phyloP scores from a whole-genome alignment of 179 eudicot species.

The Drosera spatulata region DNA sequence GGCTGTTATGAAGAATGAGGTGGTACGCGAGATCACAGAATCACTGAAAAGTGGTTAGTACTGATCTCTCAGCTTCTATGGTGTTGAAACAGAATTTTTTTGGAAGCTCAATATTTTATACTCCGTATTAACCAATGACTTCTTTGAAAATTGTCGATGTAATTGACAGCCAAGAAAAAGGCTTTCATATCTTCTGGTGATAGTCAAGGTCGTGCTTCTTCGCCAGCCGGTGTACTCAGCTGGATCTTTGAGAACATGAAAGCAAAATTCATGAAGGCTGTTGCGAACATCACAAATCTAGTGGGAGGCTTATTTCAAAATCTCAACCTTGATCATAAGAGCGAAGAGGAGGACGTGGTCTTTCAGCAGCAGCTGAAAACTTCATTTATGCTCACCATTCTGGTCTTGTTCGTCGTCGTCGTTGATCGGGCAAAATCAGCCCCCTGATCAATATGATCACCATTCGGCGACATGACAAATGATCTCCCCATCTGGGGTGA shows the following conservation, averaged over 20 bases:
- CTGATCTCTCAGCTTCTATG: not conserved
- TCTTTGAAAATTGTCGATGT: not conserved
- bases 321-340: constrained; percentile 14
- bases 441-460: constrained; percentile 18
- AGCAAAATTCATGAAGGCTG: constrained; percentile 34
- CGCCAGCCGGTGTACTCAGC: constrained; percentile 15
- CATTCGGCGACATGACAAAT: constrained; percentile 48
- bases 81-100: no score
- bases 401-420: constrained; percentile 46
- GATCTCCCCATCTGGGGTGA: not conserved
- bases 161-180: constrained; percentile 21
- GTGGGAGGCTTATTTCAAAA: constrained; percentile 25
- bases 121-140: not conserved
- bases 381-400: constrained; percentile 35
- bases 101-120: no score
- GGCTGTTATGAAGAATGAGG: constrained; percentile 83
- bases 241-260: constrained; percentile 35
- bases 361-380: constrained; percentile 41
- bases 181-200: constrained; percentile 9
- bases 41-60: constrained; percentile 49
- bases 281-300: constrained; percentile 25
- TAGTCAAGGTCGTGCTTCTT: constrained; percentile 10
- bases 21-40: constrained; percentile 64
- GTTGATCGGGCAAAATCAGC: constrained; percentile 45
- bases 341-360: constrained; percentile 8